Base-by-base conservation (phyloP, 2,329 filamentous ascomycete species). In the Calonectria crousiana region DNA sequence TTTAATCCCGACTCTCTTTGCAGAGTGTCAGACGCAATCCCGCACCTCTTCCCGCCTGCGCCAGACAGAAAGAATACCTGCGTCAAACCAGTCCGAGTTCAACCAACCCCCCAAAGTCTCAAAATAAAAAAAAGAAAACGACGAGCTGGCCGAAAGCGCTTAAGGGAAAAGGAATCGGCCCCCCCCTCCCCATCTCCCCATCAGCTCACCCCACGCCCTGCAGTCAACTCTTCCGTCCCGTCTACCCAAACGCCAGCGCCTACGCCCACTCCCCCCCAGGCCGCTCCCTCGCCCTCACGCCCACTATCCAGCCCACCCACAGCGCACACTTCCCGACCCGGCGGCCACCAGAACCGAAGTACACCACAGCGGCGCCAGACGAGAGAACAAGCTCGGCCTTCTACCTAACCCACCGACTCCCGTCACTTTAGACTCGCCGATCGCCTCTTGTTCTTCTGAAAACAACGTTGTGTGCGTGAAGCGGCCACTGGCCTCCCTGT, bases 401-500 rank as follows among this genome's bases (percentile, higher is more conserved):
- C 49, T 44, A 53, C 49, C 56, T 65, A 47, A 49, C 52, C 51
- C 52, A 71, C 49, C 47, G 20, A 51, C 53, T 34, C 20, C 51
- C 64, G 62, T 66, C 32, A 5, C 41, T 47, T 65, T 69, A 51
- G 60, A 34, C 38, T 56, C 51, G 62, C 38, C 38, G 51, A 67
- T 71, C 69, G 41, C 30, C 69, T 49, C 23, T 51, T 38, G 47
- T 49, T 47, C 28, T 56, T 49, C 53, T 72, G 52, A 56, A 68
- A 72, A 64, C 64, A 62, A 36, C 65, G 28, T 41, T 30, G 41
- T 30, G 41, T 58, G 23, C 62, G 36, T 44, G 53, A 52, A 64
- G 66, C 58, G 71, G 71, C 71, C 71, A 66, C 38, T 14, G 67
- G 65, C 64, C 70, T 60, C 53, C 71, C 49, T 75, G 67, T 65